Evolutionary conservation across 2,329 filamentous ascomycete species (phyloP), one percentile per base, ranked within the genome.

Genomic region (Ambrosiella xylebori): DNA sequence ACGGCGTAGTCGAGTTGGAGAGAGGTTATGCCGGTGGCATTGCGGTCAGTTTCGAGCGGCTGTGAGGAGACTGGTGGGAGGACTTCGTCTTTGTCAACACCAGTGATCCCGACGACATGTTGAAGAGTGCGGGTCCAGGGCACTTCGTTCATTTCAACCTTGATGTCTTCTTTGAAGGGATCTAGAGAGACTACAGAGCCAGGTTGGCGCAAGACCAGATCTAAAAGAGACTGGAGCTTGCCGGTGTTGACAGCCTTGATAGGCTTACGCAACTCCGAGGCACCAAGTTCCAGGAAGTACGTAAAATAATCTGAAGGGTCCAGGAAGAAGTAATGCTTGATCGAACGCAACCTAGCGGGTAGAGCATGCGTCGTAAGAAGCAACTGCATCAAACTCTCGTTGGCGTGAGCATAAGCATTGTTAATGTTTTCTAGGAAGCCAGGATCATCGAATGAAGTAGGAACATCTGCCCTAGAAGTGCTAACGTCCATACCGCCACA

Each of bases 311-410:
- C 93, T 39, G 93, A 96, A 7, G 90, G 86, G 65, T 97, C 91
- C 62, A 98, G 82, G 75, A 98, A 98, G 74, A 97, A 98, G 73
- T 98, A 98, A 70, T 98, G 93, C 69, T 98, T 98, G 44, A 98
- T 75, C 12, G 91, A 97, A 51, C 85, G 82, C 59, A 98, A 77
- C 41, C 93, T 81, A 36, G 87, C 85, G 0, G 91, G 90, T 4
- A 98, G 78, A 11, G 87, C 87, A 67, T 98, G 93, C 6, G 93
- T 93, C 0, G 91, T 97, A 45, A 98, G 77, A 2, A 98, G 81
- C 0, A 98, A 77, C 61, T 89, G 85, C 71, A 98, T 83, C 19
- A 98, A 76, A 7, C 91, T 95, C 59, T 90, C 86, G 70, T 98
- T 98, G 57, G 93, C 93, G 67, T 96, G 86, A 0, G 91, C 89